Base-by-base conservation (phyloP, 176 grass and related monocot species). In the Aechmea fasciata region DNA sequence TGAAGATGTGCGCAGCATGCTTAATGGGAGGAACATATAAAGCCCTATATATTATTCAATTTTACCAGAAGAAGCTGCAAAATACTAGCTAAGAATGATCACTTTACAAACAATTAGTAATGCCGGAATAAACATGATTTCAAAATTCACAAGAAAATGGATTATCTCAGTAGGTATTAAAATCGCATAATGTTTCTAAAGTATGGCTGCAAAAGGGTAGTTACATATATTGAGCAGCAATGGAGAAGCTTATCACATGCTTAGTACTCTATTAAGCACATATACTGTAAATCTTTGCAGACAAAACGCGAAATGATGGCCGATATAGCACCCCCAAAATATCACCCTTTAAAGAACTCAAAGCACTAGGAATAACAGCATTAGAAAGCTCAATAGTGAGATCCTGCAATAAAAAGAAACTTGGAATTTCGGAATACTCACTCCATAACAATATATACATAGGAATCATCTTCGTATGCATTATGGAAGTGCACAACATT, bases 401-500 rank as follows among this genome's bases (percentile, higher is more conserved):
- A 61, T 61, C 10, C 10, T 61, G 55, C 15, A 18, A 61, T 61
- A 57, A 15, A 57, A 4, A 59, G 8, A 61, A 22, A 22, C 9
- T 18, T n/a, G 2, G 9, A 18, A 61, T 18, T 9, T 61, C 8
- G 63, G 66, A 87, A 51, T 47, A 83, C 91, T 87, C 87, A 96
- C 91, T 96, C 91, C 91, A 96, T 96, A 64, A 96, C 91, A 71
- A 96, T 96, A 78, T 90, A 96, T 15, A 96, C 91, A 25, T 87
- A 96, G 7, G 81, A 87, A 82, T 90, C 81, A 69, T 96, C 91
- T 74, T 96, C 91, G 64, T 87, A 87, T 69, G 84, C 87, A 70
- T 87, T 87, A 80, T 87, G 72, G 81, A 96, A 96, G 57, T 83
- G 79, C 71, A 96, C 91, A 80, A 96, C 84, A 80, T 96, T 96